Evolutionary conservation across 2,329 filamentous ascomycete genomes (phyloP), one percentile per base, ranked within the genome.

Genomic region (Trichoderma semiorbis): DNA sequence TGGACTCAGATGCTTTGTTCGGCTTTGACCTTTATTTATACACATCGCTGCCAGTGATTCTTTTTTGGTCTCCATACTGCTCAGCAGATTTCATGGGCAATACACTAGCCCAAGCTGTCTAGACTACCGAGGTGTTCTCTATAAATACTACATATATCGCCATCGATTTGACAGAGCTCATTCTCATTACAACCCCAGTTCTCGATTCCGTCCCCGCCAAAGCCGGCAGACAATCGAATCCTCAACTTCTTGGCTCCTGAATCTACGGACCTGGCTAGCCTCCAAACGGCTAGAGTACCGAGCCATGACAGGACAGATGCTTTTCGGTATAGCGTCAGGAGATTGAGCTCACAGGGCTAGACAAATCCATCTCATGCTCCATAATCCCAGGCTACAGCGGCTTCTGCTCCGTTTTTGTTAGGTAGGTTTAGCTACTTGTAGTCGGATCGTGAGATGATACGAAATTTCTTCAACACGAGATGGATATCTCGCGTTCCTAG

Each of bases 201-300:
- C 18, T 10, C 4, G 6, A 28, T 26, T 24, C n/a, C 16, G 28
- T 21, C 36, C 32, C 11, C 32, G 32, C 32, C 11, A 34, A 34
- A 34, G 32, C 32, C 32, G 21, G 39, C n/a, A 43, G 39, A 50
- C 6, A 14, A 39, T 28, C 21, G 5, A 6, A 60, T 24, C 12
- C 11, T 50, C 26, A 7, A 16, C 12, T n/a, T 53, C 57, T 53
- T 18, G 67, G 39, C 57, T 62, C 39, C 28, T 11, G 57, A 69
- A 28, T 36, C 21, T 16, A 57, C 67, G 67, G 55, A 62, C 53
- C 57, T 62, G n/a, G 39, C 67, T 69, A 62, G 21, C 57, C 67
- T 69, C 21, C 57, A 62, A 69, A 21, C 34, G 30, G 67, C 39
- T 69, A 69, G 39, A 69, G 24, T 62, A 21, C 55, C 57, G 67